phyloP scores from a whole-genome alignment of 208 protist species.

The Phytomonas serpens region DNA sequence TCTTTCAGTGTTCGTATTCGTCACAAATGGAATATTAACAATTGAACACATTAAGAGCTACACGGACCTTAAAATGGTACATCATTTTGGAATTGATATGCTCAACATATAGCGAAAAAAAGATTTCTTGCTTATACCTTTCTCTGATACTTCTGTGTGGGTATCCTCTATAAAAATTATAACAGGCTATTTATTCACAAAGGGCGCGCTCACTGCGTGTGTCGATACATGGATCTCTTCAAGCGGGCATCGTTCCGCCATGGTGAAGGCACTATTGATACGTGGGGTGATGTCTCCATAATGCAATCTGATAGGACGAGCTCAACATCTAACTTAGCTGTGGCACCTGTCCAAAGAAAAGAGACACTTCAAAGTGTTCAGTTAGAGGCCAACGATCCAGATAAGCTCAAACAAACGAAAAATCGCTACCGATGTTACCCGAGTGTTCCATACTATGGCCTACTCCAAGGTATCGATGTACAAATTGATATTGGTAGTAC shows the following conservation, averaged over 20 bases:
- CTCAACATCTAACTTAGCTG: neutral
- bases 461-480: neutral
- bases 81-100: neutral
- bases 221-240: neutral
- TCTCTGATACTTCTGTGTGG: neutral
- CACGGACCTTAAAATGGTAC: neutral
- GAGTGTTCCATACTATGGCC: constrained; percentile 1
- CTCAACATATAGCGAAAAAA: neutral
- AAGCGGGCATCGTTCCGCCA: neutral
- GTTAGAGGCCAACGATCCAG: neutral
- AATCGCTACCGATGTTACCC: neutral
- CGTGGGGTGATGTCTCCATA: neutral
- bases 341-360: neutral
- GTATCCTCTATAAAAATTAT: neutral
- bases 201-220: neutral
- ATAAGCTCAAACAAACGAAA: neutral
- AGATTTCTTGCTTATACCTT: neutral
- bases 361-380: neutral
- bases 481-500: neutral
- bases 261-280: neutral
- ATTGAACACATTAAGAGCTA: neutral
- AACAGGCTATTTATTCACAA: neutral
- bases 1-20: neutral
- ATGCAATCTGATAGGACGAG: neutral
- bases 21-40: neutral